A percentile compares a stretch with the other conserved stretches of the same genome.
These are phyloP conservation scores for Pezicula neosporulosa DNA, from an alignment of 2,329 filamentous ascomycete species.

Conservation along the genomic window DNA sequence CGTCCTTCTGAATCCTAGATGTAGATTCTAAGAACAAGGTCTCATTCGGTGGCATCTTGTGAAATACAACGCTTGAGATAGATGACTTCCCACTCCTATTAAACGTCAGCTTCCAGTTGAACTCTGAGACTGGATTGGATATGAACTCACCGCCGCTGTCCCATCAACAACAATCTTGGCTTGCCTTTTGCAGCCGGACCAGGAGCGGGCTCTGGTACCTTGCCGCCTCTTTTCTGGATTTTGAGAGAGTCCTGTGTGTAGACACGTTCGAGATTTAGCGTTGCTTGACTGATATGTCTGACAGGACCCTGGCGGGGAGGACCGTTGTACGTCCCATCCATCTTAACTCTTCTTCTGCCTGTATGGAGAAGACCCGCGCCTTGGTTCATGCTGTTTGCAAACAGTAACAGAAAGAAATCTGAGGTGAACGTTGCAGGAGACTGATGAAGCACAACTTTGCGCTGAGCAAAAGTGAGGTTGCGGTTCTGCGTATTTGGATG, in stretches of 20 bases:
- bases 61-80: constrained; percentile 98
- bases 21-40: constrained; percentile 95
- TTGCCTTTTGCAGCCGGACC: constrained; percentile 57
- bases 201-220: constrained; percentile 40
- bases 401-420: not conserved
- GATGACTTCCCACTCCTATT: constrained; percentile 94
- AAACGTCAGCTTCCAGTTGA: constrained; percentile 14
- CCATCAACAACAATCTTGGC: constrained; percentile 89
- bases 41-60: constrained; percentile 94
- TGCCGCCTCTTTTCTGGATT: constrained; percentile 44
- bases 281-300: constrained; percentile 49
- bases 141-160: constrained; percentile 74
- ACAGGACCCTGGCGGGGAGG: constrained; percentile 30
- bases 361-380: constrained; percentile 18
- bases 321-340: constrained; percentile 25
- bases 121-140: not conserved
- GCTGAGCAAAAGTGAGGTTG: constrained; percentile 3
- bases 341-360: constrained; percentile 24
- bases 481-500: not conserved
- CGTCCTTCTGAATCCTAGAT: constrained; percentile 88
- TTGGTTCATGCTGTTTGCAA: constrained; percentile 15
- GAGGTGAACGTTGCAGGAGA: not conserved
- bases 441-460: constrained; percentile 18
- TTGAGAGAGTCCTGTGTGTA: constrained; percentile 57
- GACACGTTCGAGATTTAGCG: constrained; percentile 61